Percentiles rank a stretch among this genome's conserved stretches.
Conservation (phyloP, 768 basidiomycete species). For the Glaciozyma martinii region DNA sequence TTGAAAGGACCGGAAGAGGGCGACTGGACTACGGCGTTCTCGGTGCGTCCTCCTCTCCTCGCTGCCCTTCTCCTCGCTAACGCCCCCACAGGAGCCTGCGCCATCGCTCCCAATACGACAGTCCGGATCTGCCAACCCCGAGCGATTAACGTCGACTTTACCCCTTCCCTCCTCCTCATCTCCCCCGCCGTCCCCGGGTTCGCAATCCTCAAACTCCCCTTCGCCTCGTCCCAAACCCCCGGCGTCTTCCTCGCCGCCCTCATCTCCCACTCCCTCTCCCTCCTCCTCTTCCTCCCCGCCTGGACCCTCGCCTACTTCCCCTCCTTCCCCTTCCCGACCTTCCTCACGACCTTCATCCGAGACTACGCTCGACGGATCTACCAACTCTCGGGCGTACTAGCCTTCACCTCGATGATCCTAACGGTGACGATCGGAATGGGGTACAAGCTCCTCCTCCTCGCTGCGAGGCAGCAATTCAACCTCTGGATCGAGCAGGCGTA, state of each 20-base stretch:
- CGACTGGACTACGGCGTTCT: background rate
- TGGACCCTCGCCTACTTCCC: conserved; percentile 32
- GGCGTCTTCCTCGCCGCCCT: conserved; percentile 16
- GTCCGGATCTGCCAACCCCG: background rate
- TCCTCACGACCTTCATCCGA: conserved; percentile 11
- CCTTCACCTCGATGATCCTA: conserved; percentile 15
- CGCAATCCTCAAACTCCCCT: conserved; percentile 18
- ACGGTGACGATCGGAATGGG: conserved; percentile 25
- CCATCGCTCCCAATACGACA: background rate
- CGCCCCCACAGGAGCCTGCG: conserved; percentile 20
- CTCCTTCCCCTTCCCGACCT: background rate
- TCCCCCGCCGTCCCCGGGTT: conserved; percentile 14
- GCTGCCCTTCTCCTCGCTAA: background rate
- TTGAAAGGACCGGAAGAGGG: no score
- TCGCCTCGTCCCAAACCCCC: conserved; percentile 12
- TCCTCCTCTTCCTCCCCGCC: conserved; percentile 23
- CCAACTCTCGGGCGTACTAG: conserved; percentile 2
- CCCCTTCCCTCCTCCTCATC: conserved; percentile 10
- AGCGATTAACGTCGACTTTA: conserved; percentile 3
- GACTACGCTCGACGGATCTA: conserved; percentile 6
- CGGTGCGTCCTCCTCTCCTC: no score
- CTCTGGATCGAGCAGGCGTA: conserved; percentile 1
- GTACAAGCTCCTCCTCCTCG: conserved; percentile 9
- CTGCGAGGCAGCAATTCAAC: background rate
- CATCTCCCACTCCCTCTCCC: conserved; percentile 3